Percentiles rank a stretch among this genome's conserved stretches.
Evolutionary conservation across 2,329 filamentous ascomycete genomes (phyloP).

Genomic region (Pseudonectria foliicola): DNA sequence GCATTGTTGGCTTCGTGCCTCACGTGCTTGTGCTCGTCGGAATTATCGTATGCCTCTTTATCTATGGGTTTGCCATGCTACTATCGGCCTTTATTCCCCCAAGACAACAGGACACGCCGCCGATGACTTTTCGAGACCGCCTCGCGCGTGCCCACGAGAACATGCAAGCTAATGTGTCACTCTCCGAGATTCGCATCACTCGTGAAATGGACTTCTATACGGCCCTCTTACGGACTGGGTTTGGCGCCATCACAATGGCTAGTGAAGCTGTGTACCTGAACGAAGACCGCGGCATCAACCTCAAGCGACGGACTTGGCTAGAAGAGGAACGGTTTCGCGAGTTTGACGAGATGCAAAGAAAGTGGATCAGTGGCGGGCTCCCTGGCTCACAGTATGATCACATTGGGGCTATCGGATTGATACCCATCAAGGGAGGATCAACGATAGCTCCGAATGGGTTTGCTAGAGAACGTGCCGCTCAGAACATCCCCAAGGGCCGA

Average conservation of each 20-base stretch:
- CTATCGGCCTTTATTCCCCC: slow-evolving; percentile 54
- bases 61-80: slow-evolving; percentile 70
- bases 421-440: slow-evolving; percentile 44
- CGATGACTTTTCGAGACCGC: slow-evolving; percentile 48
- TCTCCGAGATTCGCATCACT: slow-evolving; percentile 72
- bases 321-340: slow-evolving; percentile 81
- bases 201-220: slow-evolving; percentile 96
- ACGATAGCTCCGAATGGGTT: slow-evolving; percentile 49
- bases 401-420: slow-evolving; percentile 46
- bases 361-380: slow-evolving; percentile 41
- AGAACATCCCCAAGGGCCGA: slow-evolving; percentile 44
- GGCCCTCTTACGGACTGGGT: slow-evolving; percentile 76
- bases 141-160: slow-evolving; percentile 71
- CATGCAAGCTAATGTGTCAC: slow-evolving; percentile 83
- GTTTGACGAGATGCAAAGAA: slow-evolving; percentile 53
- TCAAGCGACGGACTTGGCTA: slow-evolving; percentile 78
- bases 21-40: slow-evolving; percentile 81
- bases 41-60: slow-evolving; percentile 65
- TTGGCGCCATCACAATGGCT: slow-evolving; percentile 82
- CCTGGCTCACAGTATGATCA: slow-evolving; percentile 44
- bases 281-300: slow-evolving; percentile 69
- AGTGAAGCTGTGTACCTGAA: slow-evolving; percentile 95
- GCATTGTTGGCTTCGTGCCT: slow-evolving; percentile 89
- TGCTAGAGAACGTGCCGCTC: slow-evolving; percentile 61
- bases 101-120: slow-evolving; percentile 17